phyloP scores from a whole-genome alignment of 1,284 basidiomycete genomes.

The Puccinia novopanici region DNA sequence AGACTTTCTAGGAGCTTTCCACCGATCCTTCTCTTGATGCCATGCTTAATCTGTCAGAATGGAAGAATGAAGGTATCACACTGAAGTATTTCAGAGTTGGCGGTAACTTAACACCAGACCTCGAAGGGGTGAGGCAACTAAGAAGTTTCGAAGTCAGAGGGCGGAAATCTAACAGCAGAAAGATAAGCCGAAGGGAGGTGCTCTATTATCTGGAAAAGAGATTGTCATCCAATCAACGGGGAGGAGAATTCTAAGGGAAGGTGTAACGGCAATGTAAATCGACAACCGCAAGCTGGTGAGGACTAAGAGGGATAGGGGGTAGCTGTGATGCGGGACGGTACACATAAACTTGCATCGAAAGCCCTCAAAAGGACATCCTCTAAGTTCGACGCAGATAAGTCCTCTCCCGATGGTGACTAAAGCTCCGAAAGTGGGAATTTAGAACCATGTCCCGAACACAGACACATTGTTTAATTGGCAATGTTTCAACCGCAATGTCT shows the following conservation, averaged over 20 bases:
- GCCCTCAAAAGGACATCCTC: slow-evolving; percentile 25
- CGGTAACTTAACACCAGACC: not conserved
- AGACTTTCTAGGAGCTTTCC: slow-evolving; percentile 18
- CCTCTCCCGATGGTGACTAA: not conserved
- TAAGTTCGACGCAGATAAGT: slow-evolving; percentile 1
- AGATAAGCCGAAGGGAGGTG: not conserved
- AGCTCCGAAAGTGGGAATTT: slow-evolving; percentile 23
- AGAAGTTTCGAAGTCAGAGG: not conserved
- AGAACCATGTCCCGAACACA: not conserved
- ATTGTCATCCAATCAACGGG: not conserved
- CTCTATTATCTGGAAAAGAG: not conserved
- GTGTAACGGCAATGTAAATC: slow-evolving; percentile 13
- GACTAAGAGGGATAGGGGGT: slow-evolving; percentile 30
- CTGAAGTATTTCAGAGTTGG: not conserved
- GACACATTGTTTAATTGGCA: slow-evolving; percentile 24
- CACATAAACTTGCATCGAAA: slow-evolving; percentile 27
- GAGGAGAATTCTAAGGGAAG: slow-evolving; percentile 10
- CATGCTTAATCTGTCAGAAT: not conserved
- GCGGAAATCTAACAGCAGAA: not conserved
- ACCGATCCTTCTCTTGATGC: slow-evolving; percentile 2
- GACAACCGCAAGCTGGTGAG: slow-evolving; percentile 17
- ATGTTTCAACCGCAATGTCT: slow-evolving; percentile 3
- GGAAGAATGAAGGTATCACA: not conserved
- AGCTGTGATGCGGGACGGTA: slow-evolving; percentile 20
- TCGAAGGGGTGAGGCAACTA: slow-evolving; percentile 1